phyloP scores from a whole-genome alignment of 2,329 filamentous ascomycete genomes.

The Pyrenochaeta sp. region DNA sequence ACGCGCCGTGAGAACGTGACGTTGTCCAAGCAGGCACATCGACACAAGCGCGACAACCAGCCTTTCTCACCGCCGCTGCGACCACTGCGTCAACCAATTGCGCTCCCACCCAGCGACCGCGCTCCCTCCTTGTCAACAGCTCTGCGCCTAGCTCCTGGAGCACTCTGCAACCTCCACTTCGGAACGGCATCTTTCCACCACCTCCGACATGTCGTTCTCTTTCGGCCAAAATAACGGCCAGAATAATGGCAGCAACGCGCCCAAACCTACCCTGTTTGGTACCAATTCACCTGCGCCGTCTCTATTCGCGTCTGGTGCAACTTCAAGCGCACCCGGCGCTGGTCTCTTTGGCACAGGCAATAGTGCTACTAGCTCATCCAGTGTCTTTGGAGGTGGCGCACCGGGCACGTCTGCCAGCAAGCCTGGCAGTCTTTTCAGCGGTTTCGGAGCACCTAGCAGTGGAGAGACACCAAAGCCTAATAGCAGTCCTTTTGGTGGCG shows the following conservation, averaged over 20 bases:
- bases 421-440: conserved; percentile 35
- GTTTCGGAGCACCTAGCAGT: conserved; percentile 21
- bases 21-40: conserved; percentile 12
- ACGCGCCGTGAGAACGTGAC: conserved; percentile 30
- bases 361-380: conserved; percentile 18
- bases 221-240: conserved; percentile 45
- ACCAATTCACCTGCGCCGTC: too few relatives aligned
- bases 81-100: not conserved
- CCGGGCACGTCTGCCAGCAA: conserved; percentile 39
- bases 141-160: conserved; percentile 10
- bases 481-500: conserved; percentile 8
- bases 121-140: conserved; percentile 22
- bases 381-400: conserved; percentile 34
- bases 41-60: conserved; percentile 2
- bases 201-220: conserved; percentile 38
- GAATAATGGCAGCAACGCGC: conserved; percentile 27
- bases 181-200: conserved; percentile 5
- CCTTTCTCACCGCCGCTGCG: conserved; percentile 3
- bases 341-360: conserved; percentile 24
- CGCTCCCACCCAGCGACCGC: conserved; percentile 2
- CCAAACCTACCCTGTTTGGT: conserved; percentile 44
- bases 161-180: conserved; percentile 9
- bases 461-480: conserved; percentile 32
- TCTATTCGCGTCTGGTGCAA: conserved; percentile 35
- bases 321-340: conserved; percentile 23